phyloP scores from a whole-genome alignment of 2,329 filamentous ascomycete genomes.

The Penicillium hesseltinei region DNA sequence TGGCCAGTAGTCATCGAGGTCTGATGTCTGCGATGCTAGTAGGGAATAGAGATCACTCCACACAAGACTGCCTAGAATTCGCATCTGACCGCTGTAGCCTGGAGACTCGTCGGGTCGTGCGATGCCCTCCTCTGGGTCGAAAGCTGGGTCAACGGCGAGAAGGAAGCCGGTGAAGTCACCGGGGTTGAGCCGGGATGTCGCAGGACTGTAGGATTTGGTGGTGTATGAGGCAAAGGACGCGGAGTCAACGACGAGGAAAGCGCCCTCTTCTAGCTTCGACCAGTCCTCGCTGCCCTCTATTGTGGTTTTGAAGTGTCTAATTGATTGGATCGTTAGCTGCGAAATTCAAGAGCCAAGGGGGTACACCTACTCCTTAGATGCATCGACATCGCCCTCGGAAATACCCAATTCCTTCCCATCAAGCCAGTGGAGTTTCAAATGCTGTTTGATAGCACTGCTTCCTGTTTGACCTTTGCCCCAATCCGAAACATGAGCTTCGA shows the following conservation, averaged over 20 bases:
- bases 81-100: conserved; percentile 26
- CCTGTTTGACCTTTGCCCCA: conserved; percentile 27
- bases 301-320: conserved; percentile 14
- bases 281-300: neutral
- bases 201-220: conserved; percentile 7
- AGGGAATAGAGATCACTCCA: conserved; percentile 31
- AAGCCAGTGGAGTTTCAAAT: conserved; percentile 28
- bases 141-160: conserved; percentile 26
- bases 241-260: conserved; percentile 21
- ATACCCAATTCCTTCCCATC: conserved; percentile 24
- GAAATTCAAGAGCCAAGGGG: neutral
- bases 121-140: conserved; percentile 10
- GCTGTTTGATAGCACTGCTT: conserved; percentile 17
- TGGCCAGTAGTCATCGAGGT: conserved; percentile 27
- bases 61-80: conserved; percentile 29
- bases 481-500: conserved; percentile 23
- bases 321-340: neutral
- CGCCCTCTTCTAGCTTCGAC: neutral
- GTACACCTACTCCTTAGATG: conserved; percentile 9
- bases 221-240: conserved; percentile 19
- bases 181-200: conserved; percentile 2
- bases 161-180: conserved; percentile 24
- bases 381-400: conserved; percentile 14
- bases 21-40: conserved; percentile 12
- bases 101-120: conserved; percentile 20